These are phyloP conservation scores for Schizosaccharomyces osmophilus DNA, from an alignment of 805 yeast genomes.

Conservation along the genomic window DNA sequence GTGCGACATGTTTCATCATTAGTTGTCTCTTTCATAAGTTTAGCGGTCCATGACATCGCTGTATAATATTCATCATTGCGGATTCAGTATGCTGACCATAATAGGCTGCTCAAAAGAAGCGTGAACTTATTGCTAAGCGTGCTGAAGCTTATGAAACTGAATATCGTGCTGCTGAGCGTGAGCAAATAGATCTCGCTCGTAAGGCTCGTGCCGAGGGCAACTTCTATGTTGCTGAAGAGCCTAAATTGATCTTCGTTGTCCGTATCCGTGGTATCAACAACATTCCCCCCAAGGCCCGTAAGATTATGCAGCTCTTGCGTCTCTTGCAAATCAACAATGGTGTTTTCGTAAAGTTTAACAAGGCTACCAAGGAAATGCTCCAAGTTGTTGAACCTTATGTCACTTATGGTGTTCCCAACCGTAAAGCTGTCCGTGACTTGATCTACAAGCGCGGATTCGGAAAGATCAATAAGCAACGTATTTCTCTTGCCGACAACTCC, in stretches of 20 bases:
- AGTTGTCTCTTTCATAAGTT: no score
- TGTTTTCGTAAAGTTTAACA: slow-evolving; percentile 55
- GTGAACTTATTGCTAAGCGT: slow-evolving; percentile 55
- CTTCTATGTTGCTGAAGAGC: slow-evolving; percentile 62
- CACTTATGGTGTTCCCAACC: slow-evolving; percentile 62
- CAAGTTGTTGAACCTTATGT: slow-evolving; percentile 61
- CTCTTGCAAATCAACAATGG: slow-evolving; percentile 60
- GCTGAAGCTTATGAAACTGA: slow-evolving; percentile 84
- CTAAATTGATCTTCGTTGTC: slow-evolving; percentile 42
- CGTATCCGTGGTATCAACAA: slow-evolving; percentile 62
- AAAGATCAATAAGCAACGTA: slow-evolving; percentile 56
- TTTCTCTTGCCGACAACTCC: slow-evolving; percentile 44
- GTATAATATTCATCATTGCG: background rate
- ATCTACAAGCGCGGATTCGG: slow-evolving; percentile 71
- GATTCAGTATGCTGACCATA: slow-evolving; percentile 4
- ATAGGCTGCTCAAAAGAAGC: slow-evolving; percentile 24
- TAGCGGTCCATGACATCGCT: no score
- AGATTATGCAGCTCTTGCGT: slow-evolving; percentile 54
- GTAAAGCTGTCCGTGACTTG: slow-evolving; percentile 47
- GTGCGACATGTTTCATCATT: no score
- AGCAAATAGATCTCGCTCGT: slow-evolving; percentile 55
- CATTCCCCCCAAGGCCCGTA: slow-evolving; percentile 65
- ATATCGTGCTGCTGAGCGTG: slow-evolving; percentile 72
- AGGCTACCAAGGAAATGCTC: slow-evolving; percentile 54
- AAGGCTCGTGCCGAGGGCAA: slow-evolving; percentile 84